Evolutionary conservation across 2,329 filamentous ascomycete genomes (phyloP).

Genomic region (Pseudopithomyces maydicus): DNA sequence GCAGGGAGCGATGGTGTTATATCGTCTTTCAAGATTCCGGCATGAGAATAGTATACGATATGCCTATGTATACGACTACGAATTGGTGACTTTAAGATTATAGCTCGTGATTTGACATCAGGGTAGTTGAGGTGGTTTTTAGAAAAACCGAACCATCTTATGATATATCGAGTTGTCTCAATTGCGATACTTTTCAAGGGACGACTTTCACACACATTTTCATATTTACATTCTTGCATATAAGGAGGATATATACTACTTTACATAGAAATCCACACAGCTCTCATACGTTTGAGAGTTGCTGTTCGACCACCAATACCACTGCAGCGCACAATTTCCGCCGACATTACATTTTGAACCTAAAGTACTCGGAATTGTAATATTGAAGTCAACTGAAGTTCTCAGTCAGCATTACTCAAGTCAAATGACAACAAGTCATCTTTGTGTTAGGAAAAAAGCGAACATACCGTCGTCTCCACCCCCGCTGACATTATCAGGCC

Average conservation of each 20-base stretch:
- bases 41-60: not conserved
- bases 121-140: too few relatives aligned
- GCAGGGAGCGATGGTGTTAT: constrained; percentile 14
- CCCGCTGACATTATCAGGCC: not conserved
- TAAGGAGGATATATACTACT: not conserved
- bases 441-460: not conserved
- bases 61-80: too few relatives aligned
- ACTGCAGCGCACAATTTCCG: constrained; percentile 59
- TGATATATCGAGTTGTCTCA: too few relatives aligned
- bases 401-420: not conserved
- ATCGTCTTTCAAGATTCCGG: constrained; percentile 13
- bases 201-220: too few relatives aligned
- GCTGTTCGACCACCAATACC: constrained; percentile 60
- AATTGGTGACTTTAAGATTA: too few relatives aligned
- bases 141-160: too few relatives aligned
- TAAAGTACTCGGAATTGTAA: constrained; percentile 56
- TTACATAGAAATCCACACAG: constrained; percentile 58
- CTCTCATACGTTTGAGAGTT: constrained; percentile 63
- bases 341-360: constrained; percentile 47
- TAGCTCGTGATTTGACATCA: too few relatives aligned
- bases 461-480: constrained; percentile 1
- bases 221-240: too few relatives aligned
- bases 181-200: too few relatives aligned
- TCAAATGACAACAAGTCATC: not conserved
- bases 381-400: constrained; percentile 41